Evolutionary conservation across 2,329 filamentous ascomycete genomes (phyloP).

Genomic region (Microcera coccophila): DNA sequence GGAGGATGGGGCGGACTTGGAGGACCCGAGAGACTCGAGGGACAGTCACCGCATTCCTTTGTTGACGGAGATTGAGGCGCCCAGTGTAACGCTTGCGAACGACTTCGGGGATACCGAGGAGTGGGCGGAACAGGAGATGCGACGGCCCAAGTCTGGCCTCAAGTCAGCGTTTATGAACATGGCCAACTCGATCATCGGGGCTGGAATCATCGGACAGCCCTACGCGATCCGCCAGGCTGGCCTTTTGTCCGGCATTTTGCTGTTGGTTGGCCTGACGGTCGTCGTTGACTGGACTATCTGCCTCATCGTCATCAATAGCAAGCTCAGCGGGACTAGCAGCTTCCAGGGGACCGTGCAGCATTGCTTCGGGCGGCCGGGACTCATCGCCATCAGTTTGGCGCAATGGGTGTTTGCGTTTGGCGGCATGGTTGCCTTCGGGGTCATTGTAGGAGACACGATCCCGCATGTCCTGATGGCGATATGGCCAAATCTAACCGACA

Average conservation of each 20-base stretch:
- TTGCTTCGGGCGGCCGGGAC: constrained; percentile 83
- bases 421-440: constrained; percentile 96
- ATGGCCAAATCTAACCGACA: constrained; percentile 69
- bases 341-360: constrained; percentile 96
- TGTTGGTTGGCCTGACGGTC: constrained; percentile 75
- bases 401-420: constrained; percentile 99
- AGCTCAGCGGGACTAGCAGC: constrained; percentile 86
- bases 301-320: constrained; percentile 95
- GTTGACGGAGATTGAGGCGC: constrained; percentile 78
- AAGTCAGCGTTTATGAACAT: constrained; percentile 97
- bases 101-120: constrained; percentile 34
- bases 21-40: constrained; percentile 43
- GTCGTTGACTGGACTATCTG: constrained; percentile 97
- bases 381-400: constrained; percentile 83
- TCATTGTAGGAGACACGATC: constrained; percentile 95
- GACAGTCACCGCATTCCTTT: constrained; percentile 61
- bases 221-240: constrained; percentile 96
- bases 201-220: constrained; percentile 76
- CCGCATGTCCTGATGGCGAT: constrained; percentile 81
- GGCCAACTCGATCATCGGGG: constrained; percentile 95
- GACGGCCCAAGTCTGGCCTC: constrained; percentile 78
- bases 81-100: constrained; percentile 67
- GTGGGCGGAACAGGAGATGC: constrained; percentile 52
- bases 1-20: constrained; percentile 35
- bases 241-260: constrained; percentile 70